Conservation (phyloP, 2,329 filamentous ascomycete genomes). For the Fusarium siculi region DNA sequence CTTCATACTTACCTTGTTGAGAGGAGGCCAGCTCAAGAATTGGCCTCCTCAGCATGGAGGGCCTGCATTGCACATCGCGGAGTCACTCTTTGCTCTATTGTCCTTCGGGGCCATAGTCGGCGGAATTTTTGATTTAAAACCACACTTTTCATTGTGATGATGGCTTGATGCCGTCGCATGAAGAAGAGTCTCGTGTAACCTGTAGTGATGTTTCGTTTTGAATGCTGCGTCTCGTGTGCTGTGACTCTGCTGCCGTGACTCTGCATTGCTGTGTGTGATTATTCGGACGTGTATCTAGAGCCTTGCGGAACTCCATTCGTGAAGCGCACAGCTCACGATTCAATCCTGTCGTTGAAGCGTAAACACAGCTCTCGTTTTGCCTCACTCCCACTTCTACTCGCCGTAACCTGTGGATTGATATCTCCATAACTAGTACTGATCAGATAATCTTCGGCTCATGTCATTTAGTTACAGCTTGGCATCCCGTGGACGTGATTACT, state of each 20-base stretch:
- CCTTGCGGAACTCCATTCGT: rapidly evolving
- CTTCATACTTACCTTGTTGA: conserved; percentile 67
- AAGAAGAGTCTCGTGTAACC: conserved; percentile 51
- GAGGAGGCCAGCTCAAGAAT: conserved; percentile 58
- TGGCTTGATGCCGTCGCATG: conserved; percentile 53
- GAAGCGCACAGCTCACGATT: not conserved
- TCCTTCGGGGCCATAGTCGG: conserved; percentile 65
- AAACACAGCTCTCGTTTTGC: too few species aligned
- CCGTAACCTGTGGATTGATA: not conserved
- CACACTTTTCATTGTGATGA: conserved; percentile 58
- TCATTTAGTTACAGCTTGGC: too few species aligned
- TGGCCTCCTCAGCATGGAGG: conserved; percentile 55
- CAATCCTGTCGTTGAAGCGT: too few species aligned
- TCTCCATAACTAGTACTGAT: too few species aligned
- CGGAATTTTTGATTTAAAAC: conserved; percentile 63
- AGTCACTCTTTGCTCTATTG: conserved; percentile 60
- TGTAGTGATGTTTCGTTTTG: rapidly evolving
- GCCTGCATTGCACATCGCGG: conserved; percentile 68
- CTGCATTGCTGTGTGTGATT: rapidly evolving
- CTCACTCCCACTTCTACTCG: too few species aligned
- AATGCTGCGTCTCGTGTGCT: too few species aligned
- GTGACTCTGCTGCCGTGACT: rapidly evolving
- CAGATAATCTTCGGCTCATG: not conserved
- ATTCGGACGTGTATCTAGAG: rapidly evolving
- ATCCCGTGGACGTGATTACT: not conserved